Conservation (phyloP, 1,139 yeast species). For the Saccharomyces pastorianus region DNA sequence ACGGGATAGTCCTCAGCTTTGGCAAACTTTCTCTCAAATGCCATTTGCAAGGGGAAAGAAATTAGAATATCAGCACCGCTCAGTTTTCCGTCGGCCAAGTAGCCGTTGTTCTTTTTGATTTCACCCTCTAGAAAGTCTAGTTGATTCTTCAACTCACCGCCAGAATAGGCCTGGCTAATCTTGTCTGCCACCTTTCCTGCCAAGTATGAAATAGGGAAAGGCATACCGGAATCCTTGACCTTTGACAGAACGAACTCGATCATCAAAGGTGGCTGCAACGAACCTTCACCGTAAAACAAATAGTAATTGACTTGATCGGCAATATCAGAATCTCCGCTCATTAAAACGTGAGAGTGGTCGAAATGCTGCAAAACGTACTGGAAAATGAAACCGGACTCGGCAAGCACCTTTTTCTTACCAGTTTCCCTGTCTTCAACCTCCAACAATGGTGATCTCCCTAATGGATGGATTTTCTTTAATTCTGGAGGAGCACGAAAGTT, state of each 20-base stretch:
- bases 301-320: slow-evolving; percentile 42
- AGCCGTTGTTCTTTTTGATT: slow-evolving; percentile 38
- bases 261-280: slow-evolving; percentile 43
- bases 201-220: slow-evolving; percentile 40
- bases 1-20: slow-evolving; percentile 16
- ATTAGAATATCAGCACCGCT: slow-evolving; percentile 55
- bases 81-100: slow-evolving; percentile 47
- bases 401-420: slow-evolving; percentile 29
- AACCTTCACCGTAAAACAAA: slow-evolving; percentile 51
- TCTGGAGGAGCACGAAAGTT: slow-evolving; percentile 36
- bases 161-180: slow-evolving; percentile 39
- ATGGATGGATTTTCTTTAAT: slow-evolving; percentile 45
- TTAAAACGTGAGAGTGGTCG: slow-evolving; percentile 35
- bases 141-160: slow-evolving; percentile 38
- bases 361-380: slow-evolving; percentile 39
- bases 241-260: slow-evolving; percentile 40
- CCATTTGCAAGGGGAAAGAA: slow-evolving; percentile 36
- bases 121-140: slow-evolving; percentile 39
- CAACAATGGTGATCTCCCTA: slow-evolving; percentile 50
- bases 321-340: slow-evolving; percentile 28
- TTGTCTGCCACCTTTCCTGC: slow-evolving; percentile 38
- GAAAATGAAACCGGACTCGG: slow-evolving; percentile 44
- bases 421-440: slow-evolving; percentile 42
- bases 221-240: slow-evolving; percentile 37
- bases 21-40: slow-evolving; percentile 15